Evolutionary conservation across 2,329 filamentous ascomycete species (phyloP), one percentile per base, ranked within the genome.

Genomic region (Fusarium floridanum): DNA sequence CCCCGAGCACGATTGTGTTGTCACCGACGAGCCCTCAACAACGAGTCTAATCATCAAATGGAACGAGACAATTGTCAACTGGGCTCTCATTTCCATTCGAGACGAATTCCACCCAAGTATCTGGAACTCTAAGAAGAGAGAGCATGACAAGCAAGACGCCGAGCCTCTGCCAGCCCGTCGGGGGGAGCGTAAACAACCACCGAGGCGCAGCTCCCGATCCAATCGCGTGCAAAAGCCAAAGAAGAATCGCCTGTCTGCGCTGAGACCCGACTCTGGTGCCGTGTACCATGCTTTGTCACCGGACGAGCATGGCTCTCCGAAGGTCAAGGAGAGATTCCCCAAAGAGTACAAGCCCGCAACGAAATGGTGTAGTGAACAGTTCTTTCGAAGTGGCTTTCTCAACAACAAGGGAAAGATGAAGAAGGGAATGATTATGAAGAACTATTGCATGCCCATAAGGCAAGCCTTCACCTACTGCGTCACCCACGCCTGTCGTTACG

Each of bases 381-480:
- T 36, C 29, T 67, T 43, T 10, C 22, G 14, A 39, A 50, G 9
- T 11, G 66, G 29, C 14, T 71, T 73, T n/a, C 41, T 43, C 17
- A 39, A 71, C 24, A 56, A 61, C 3, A n/a, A 53, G 17, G 71
- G 71, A 5, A 17, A 63, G 16, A 67, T 59, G 57, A 36, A n/a
- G 20, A 14, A 17, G 2, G 41, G 43, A 17, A 10, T 20, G 37
- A 10, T 22, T 5, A 45, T n/a, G n/a, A 27, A 59, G 24, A 56
- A 67, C n/a, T 45, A 57, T 4, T 61, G 57, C 14, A 56, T 41
- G 71, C 71, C 71, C 5, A 68, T 73, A 20, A 56, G 59, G 39
- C 71, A 73, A 29, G 71, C 71, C 14, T 71, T 48, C 43, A 64
- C 68, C 2, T 73, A 73, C 43, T 73, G 68, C 36, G 36, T 73